Conservation (phyloP, 495 filamentous ascomycete genomes). For the Penicillium roqueforti region DNA sequence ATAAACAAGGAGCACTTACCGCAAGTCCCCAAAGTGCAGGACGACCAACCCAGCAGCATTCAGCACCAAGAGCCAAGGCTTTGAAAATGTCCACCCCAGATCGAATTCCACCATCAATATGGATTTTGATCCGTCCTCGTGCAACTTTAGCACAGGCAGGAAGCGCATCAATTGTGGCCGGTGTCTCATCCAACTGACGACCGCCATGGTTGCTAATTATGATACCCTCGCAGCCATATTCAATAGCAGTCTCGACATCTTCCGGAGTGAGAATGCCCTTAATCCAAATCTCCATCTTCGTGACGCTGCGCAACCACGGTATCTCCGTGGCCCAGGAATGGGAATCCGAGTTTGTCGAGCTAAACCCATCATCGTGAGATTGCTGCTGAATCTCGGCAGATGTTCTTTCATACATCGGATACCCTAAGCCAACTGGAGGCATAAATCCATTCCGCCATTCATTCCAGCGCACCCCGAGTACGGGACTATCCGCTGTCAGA, state of each 20-base stretch:
- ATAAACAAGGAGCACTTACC: constrained; percentile 14
- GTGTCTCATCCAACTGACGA: constrained; percentile 60
- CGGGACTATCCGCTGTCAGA: constrained; percentile 81
- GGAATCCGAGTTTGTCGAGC: constrained; percentile 57
- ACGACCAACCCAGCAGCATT: constrained; percentile 60
- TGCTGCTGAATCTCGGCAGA: constrained; percentile 62
- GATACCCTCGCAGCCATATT: constrained; percentile 54
- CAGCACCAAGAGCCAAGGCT: constrained; percentile 61
- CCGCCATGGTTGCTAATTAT: constrained; percentile 70
- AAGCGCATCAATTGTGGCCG: constrained; percentile 56
- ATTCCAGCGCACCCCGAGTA: constrained; percentile 55
- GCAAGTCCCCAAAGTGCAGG: constrained; percentile 50
- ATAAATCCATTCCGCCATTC: constrained; percentile 42
- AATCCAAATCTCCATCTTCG: constrained; percentile 53
- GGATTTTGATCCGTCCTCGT: constrained; percentile 57
- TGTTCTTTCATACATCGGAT: constrained; percentile 53
- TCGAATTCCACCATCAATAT: constrained; percentile 62
- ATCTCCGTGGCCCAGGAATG: constrained; percentile 56
- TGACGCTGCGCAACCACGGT: constrained; percentile 44
- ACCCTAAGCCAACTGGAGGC: constrained; percentile 29
- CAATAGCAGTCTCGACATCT: constrained; percentile 51
- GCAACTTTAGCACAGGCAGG: constrained; percentile 60
- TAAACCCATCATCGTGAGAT: constrained; percentile 50
- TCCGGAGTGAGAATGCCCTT: constrained; percentile 55
- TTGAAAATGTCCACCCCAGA: constrained; percentile 68